Evolutionary conservation across 192 early-diverging fungal genomes (phyloP).

Genomic region (Spizellomyces sp.): DNA sequence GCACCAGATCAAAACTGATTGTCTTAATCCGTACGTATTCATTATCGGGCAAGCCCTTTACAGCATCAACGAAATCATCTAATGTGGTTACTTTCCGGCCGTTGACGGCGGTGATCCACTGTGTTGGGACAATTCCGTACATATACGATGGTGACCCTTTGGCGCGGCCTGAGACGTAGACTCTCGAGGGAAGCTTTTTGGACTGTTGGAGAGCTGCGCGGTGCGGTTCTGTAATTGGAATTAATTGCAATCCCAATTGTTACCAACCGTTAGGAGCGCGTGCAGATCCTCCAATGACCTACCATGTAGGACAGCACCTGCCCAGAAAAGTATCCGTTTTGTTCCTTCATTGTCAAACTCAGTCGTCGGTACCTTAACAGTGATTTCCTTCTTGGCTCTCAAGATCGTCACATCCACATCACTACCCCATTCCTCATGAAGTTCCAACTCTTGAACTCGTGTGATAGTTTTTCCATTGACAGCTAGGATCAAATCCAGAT

Average conservation of each 20-base stretch:
- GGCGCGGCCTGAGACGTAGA: slow-evolving; percentile 46
- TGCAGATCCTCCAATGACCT: too few relatives aligned
- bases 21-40: slow-evolving; percentile 73
- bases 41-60: slow-evolving; percentile 58
- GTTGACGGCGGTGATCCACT: slow-evolving; percentile 53
- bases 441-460: slow-evolving; percentile 39
- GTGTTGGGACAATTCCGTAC: slow-evolving; percentile 48
- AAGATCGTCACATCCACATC: slow-evolving; percentile 53
- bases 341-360: slow-evolving; percentile 45
- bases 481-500: slow-evolving; percentile 53
- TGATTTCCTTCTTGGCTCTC: slow-evolving; percentile 71
- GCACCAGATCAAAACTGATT: slow-evolving; percentile 78
- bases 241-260: not conserved
- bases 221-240: slow-evolving; percentile 41
- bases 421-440: slow-evolving; percentile 29
- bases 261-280: too few relatives aligned
- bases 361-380: slow-evolving; percentile 66
- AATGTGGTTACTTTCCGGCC: slow-evolving; percentile 66
- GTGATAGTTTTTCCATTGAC: slow-evolving; percentile 42
- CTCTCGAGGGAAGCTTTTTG: slow-evolving; percentile 37
- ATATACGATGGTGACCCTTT: slow-evolving; percentile 52
- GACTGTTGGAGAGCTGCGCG: slow-evolving; percentile 50
- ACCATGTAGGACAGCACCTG: slow-evolving; percentile 51
- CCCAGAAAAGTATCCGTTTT: slow-evolving; percentile 77
- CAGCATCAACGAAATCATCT: slow-evolving; percentile 73